A percentile compares a stretch with the other conserved stretches of the same genome.
phyloP scores from a whole-genome alignment of 2,329 filamentous ascomycete genomes.

The Botrytis fabae region DNA sequence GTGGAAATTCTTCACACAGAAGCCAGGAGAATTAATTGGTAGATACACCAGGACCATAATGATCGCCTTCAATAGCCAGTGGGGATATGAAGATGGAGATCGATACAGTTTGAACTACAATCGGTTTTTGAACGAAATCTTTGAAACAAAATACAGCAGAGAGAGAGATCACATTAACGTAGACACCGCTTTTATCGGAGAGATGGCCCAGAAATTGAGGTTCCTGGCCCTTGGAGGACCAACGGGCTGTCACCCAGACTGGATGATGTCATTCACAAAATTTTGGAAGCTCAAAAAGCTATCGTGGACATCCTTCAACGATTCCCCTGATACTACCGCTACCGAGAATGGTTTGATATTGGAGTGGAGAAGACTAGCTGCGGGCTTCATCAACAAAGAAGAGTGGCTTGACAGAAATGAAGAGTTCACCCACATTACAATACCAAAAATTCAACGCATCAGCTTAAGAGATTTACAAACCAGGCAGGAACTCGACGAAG shows the following conservation, averaged over 20 bases:
- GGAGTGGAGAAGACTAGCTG: background rate
- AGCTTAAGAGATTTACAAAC: background rate
- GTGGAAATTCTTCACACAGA: background rate
- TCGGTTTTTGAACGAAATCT: background rate
- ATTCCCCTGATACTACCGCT: background rate
- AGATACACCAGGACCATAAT: background rate
- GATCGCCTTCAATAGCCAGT: background rate
- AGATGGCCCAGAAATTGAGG: background rate
- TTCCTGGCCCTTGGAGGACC: background rate
- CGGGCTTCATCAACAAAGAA: background rate
- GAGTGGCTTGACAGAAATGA: background rate
- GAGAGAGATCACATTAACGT: background rate
- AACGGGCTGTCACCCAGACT: background rate
- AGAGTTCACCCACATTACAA: background rate
- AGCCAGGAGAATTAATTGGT: background rate
- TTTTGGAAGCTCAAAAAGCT: conserved; percentile 15
- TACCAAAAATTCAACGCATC: background rate
- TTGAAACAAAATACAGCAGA: background rate
- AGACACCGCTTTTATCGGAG: background rate
- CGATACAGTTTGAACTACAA: background rate
- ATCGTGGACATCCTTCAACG: background rate
- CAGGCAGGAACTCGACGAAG: background rate
- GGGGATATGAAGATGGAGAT: background rate
- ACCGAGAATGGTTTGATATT: background rate
- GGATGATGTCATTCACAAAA: background rate